A percentile compares a stretch with the other conserved stretches of the same genome.
Evolutionary conservation across 441 rosid species (phyloP).

Genomic region (Adansonia grandidieri): DNA sequence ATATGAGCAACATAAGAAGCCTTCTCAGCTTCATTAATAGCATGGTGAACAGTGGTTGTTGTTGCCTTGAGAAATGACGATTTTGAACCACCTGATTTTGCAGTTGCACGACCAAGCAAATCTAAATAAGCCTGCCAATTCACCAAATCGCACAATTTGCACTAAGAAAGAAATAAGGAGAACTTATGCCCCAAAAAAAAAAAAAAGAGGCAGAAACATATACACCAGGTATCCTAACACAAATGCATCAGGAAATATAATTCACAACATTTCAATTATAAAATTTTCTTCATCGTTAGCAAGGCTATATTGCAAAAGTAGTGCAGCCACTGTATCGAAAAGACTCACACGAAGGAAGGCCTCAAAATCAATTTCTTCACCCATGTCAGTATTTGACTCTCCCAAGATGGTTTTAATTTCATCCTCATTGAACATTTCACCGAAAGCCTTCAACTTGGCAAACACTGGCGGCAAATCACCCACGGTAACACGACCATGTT

Average conservation of each 20-base stretch:
- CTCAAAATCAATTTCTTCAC: constrained; percentile 83
- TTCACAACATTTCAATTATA: background rate
- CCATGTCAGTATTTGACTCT: constrained; percentile 48
- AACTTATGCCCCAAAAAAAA: background rate
- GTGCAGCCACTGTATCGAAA: constrained; percentile 9
- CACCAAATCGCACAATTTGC: constrained; percentile 9
- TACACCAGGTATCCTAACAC: background rate
- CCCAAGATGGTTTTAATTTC: constrained; percentile 65
- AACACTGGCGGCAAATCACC: constrained; percentile 74
- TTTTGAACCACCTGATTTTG: constrained; percentile 63
- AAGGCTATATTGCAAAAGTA: background rate
- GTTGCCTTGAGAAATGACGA: constrained; percentile 83
- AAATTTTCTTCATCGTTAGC: background rate
- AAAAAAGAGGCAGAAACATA: background rate
- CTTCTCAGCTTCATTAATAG: constrained; percentile 86
- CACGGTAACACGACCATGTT: constrained; percentile 55
- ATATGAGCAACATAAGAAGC: constrained; percentile 89
- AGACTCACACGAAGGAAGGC: constrained; percentile 77
- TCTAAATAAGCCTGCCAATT: constrained; percentile 67
- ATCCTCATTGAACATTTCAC: constrained; percentile 57
- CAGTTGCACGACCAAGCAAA: constrained; percentile 68
- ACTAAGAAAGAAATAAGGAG: background rate
- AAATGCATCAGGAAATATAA: background rate
- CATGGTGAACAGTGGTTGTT: constrained; percentile 89
- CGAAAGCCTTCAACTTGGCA: constrained; percentile 68